Base-by-base conservation (phyloP, 768 basidiomycete genomes). In the Crepidotus variabilis region DNA sequence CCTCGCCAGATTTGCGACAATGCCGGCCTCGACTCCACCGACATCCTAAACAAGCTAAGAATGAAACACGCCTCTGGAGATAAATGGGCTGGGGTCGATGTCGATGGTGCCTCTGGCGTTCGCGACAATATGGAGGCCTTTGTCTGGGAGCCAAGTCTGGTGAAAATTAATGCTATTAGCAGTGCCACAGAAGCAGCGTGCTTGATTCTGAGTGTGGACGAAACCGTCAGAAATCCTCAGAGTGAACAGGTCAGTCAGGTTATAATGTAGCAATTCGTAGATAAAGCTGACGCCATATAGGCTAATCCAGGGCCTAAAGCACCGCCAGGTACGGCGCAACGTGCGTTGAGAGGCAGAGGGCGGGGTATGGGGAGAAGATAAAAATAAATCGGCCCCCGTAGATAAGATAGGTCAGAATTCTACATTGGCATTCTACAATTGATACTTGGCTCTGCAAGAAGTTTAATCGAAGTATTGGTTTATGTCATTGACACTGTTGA, bases 1-100 rank as follows among this genome's bases (percentile, higher is more conserved):
- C 97, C 97, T 24, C 87, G 97, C 28, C 96, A 98, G 70, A 98
- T 99, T 57, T 98, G 92, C 70, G 96, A 98, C 71, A 99, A 99
- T 66, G 97, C 97, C 8, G 97, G 97, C 20, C 75, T 98, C 28
- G 97, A 99, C 72, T 94, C 97, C 1, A 98, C 95, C 5, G 97
- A 98, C 67, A 86, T 98, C 54, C 77, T 99, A 47, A 98, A 98
- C 76, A 97, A 97, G 71, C 84, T 99, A 54, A 88, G 97, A 52
- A 98, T 97, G 93, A 87, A 88, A 63, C 95, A 98, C 67, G 93
- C 94, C 0, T 82, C 83, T 55, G 92, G 91, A 14, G 88, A 92
- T 53, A 84, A 77, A 55, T 98, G 94, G 94, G 87, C 82, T 47
- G 97, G 97, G 58, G 94, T 98, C 13, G 94, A 97, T 62, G 93